Evolutionary conservation across 2,329 filamentous ascomycete genomes (phyloP), one percentile per base, ranked within the genome.

Genomic region (Eutypella sp.): DNA sequence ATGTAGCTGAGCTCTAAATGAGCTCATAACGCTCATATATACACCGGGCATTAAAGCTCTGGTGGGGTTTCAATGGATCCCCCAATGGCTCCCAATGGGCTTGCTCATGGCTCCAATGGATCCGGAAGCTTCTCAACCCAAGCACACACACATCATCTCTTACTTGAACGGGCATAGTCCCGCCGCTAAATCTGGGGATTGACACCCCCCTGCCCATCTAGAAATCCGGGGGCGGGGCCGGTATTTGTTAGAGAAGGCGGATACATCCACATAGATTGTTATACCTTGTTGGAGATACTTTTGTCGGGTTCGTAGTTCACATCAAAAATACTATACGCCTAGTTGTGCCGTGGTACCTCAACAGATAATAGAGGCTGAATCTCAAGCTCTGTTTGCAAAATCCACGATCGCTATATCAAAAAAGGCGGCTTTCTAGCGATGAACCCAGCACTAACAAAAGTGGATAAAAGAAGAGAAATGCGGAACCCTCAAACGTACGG

Each of bases 11-110:
- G 50, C 48, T 55, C 55, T 50, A 48, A 49, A 46, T 52, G 50
- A 50, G 38, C 43, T 56, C 59, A 54, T 55, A 50, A 51, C 55
- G 52, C 49, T 56, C 49, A n/a, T n/a, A n/a, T n/a, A n/a, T n/a
- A n/a, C n/a, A n/a, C n/a, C n/a, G n/a, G n/a, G n/a, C 44, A 48
- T n/a, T n/a, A n/a, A n/a, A n/a, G n/a, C n/a, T n/a, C n/a, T n/a
- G n/a, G n/a, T n/a, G n/a, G n/a, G n/a, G n/a, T n/a, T n/a, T n/a
- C n/a, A n/a, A n/a, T n/a, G n/a, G n/a, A n/a, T n/a, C n/a, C n/a
- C n/a, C n/a, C n/a, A n/a, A n/a, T n/a, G n/a, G n/a, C n/a, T n/a
- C n/a, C n/a, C n/a, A n/a, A n/a, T n/a, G n/a, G n/a, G n/a, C n/a
- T n/a, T n/a, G n/a, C n/a, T n/a, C n/a, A n/a, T n/a, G n/a, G n/a